Conservation (phyloP, 108 stramenopile genomes). For the Conticribra weissflogii region DNA sequence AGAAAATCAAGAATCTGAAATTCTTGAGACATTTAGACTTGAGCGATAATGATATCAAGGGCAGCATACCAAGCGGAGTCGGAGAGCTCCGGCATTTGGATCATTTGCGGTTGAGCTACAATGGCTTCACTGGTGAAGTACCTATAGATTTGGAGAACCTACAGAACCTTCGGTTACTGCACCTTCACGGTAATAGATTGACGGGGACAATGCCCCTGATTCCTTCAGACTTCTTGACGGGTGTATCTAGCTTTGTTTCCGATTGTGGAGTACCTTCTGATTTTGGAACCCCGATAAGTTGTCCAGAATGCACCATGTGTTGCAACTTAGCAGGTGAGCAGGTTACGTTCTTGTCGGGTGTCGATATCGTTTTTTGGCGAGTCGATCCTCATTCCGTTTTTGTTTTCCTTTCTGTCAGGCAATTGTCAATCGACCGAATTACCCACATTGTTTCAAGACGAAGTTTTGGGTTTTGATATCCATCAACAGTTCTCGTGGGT, state of each 20-base stretch:
- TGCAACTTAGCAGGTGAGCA: constrained; percentile 15
- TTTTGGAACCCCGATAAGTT: background rate
- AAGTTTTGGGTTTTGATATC: background rate
- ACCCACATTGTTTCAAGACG: background rate
- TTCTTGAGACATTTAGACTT: constrained; percentile 55
- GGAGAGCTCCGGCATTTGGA: constrained; percentile 49
- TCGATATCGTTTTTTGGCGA: too few relatives aligned
- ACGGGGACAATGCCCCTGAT: constrained; percentile 7
- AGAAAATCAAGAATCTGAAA: constrained; percentile 43
- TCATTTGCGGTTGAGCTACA: constrained; percentile 53
- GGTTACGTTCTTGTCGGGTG: too few relatives aligned
- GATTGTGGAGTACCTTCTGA: constrained; percentile 34
- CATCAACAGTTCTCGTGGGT: background rate
- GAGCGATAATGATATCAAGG: constrained; percentile 52
- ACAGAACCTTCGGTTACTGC: constrained; percentile 14
- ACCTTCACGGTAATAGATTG: constrained; percentile 30
- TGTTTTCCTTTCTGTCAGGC: too few relatives aligned
- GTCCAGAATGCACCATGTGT: constrained; percentile 15
- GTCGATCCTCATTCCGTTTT: too few relatives aligned
- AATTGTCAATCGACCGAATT: background rate
- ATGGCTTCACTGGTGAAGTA: constrained; percentile 44
- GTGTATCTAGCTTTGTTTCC: constrained; percentile 11
- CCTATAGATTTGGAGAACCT: constrained; percentile 5
- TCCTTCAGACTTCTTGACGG: background rate
- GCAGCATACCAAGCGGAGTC: constrained; percentile 63